Evolutionary conservation across 495 filamentous ascomycete species (phyloP), one percentile per base, ranked within the genome.

Genomic region (Letharia columbiana): DNA sequence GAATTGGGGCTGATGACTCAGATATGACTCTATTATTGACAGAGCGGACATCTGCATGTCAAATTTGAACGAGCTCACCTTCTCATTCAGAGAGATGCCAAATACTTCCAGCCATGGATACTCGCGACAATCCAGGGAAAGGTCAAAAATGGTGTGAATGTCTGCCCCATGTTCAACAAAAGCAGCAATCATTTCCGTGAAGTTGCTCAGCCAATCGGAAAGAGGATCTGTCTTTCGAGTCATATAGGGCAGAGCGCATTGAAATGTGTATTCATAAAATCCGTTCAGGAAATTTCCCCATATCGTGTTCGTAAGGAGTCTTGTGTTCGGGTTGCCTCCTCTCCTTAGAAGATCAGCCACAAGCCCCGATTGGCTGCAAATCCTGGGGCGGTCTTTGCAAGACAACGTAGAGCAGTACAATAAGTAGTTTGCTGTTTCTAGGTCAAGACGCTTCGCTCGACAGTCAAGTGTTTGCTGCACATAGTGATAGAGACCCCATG

Each of bases 151-250:
- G 4, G 6, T 9, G 23, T n/a, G 20, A 7, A 63, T 10, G 15
- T 63, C 44, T 28, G 61, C 61, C 17, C 33, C 45, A 17, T 41
- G 12, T 23, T 49, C 42, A 39, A 63, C 13, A 6, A 63, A 63
- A 0, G 31, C 13, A 12, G 12, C 10, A 6, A 11, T 52, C 31
- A 23, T 4, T 1, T 1, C 11, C 23, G 23, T 28, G 12, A 52
- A 12, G 15, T 4, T 28, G 2, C 17, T 9, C 17, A 6, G n/a
- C 33, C n/a, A 23, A 47, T 49, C 13, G 37, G 3, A 28, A 15
- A 8, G 6, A 23, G 11, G 37, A 28, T 18, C 39, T 20, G 8
- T 45, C 20, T 35, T 28, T 28, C 23, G 23, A 28, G 23, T 28
- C 23, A 28, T 28, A 28, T 28, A 28, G 23, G 23, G 23, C 23